phyloP scores from a whole-genome alignment of 2,329 filamentous ascomycete species.

The Zymoseptoria brevis region DNA sequence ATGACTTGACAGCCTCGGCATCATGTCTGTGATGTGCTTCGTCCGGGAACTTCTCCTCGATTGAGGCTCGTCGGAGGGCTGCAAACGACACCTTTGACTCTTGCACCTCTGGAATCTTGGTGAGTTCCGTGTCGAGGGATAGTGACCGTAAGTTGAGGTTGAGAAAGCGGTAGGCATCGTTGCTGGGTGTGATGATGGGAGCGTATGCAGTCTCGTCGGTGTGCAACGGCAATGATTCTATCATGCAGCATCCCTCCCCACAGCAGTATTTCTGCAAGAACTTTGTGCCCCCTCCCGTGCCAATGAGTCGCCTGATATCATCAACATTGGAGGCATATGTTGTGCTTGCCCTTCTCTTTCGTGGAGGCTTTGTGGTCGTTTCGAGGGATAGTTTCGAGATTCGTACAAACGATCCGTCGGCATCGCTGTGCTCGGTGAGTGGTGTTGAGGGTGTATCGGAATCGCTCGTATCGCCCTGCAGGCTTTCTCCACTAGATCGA shows the following conservation, averaged over 20 bases:
- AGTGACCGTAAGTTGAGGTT: constrained; percentile 68
- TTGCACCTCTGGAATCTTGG: constrained; percentile 63
- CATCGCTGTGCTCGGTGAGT: constrained; percentile 33
- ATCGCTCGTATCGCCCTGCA: constrained; percentile 20
- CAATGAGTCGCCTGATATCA: constrained; percentile 51
- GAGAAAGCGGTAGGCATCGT: constrained; percentile 74
- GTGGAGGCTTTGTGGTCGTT: constrained; percentile 16
- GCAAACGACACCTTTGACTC: constrained; percentile 58
- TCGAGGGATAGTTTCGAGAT: constrained; percentile 12
- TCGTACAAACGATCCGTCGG: constrained; percentile 12
- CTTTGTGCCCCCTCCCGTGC: constrained; percentile 49
- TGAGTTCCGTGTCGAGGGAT: constrained; percentile 60
- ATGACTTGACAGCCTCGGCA: constrained; percentile 39
- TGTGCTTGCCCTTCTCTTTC: constrained; percentile 27
- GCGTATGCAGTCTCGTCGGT: constrained; percentile 36
- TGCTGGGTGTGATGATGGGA: constrained; percentile 59
- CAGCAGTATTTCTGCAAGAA: constrained; percentile 57
- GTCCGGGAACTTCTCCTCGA: constrained; percentile 51
- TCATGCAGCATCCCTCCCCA: constrained; percentile 57
- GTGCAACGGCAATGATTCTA: constrained; percentile 46
- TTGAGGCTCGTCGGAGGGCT: constrained; percentile 22
- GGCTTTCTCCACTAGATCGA: constrained; percentile 26
- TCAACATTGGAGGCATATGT: constrained; percentile 44
- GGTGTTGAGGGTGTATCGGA: constrained; percentile 29
- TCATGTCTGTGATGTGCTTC: constrained; percentile 36